A percentile compares a stretch with the other conserved stretches of the same genome.
These are phyloP conservation scores for Pyrus hybrid DNA, from an alignment of 331 rosid species.

Conservation along the genomic window DNA sequence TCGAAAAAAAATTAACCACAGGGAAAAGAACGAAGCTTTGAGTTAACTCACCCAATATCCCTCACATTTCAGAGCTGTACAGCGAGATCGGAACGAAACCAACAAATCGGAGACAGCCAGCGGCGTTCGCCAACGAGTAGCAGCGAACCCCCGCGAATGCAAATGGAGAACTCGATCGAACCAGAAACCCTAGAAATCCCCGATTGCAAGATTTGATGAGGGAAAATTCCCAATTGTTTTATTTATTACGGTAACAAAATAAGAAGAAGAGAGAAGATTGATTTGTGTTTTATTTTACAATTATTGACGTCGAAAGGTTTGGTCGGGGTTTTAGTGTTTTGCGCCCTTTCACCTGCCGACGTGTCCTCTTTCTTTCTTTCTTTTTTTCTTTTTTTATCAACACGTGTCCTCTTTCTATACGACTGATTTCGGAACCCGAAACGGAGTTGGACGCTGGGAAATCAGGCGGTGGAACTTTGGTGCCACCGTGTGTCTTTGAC, in stretches of 20 bases:
- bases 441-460: not conserved
- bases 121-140: not conserved
- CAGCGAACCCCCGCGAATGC: not conserved
- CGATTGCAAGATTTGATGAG: slow-evolving; percentile 1
- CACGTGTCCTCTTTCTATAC: slow-evolving; percentile 1
- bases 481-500: not conserved
- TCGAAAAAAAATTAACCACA: not conserved
- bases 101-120: not conserved
- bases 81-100: not conserved
- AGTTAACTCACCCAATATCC: slow-evolving; percentile 13
- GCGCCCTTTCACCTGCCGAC: slow-evolving; percentile 6
- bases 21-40: slow-evolving; percentile 16
- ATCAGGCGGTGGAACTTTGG: not conserved
- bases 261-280: not conserved
- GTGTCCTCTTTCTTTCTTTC: not conserved
- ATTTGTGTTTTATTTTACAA: not conserved
- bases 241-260: not conserved
- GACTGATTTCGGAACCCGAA: not conserved
- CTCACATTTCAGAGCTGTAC: slow-evolving; percentile 9
- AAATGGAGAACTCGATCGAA: slow-evolving; percentile 13
- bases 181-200: slow-evolving; percentile 50
- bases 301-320: not conserved
- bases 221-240: not conserved
- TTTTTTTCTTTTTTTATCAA: too few relatives aligned
- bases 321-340: slow-evolving; percentile 13